These are phyloP conservation scores for Piromyces sp. DNA, from an alignment of 192 early-diverging fungal genomes.

Conservation along the genomic window DNA sequence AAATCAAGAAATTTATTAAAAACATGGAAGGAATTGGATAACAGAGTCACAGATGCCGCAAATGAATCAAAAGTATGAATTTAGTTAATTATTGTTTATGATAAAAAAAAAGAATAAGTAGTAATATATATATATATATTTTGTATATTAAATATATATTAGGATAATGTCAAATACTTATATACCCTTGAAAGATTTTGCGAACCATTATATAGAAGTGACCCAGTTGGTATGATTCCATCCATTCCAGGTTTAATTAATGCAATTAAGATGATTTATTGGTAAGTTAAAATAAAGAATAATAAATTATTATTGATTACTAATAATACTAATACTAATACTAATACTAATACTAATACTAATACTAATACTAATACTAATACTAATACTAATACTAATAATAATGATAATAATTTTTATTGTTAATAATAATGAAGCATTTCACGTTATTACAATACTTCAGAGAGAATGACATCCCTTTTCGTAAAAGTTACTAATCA, in stretches of 20 bases:
- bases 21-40: conserved; percentile 47
- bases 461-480: conserved; percentile 45
- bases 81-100: not conserved
- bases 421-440: conserved; percentile 9
- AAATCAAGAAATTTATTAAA: conserved; percentile 34
- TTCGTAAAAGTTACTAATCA: conserved; percentile 54
- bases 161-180: conserved; percentile 50
- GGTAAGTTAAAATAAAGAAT: too few relatives aligned
- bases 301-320: too few relatives aligned
- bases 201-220: conserved; percentile 38
- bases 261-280: conserved; percentile 51
- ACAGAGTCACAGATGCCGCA: conserved; percentile 48
- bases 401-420: too few relatives aligned
- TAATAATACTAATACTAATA: too few relatives aligned
- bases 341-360: too few relatives aligned
- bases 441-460: conserved; percentile 51
- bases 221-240: conserved; percentile 45
- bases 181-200: conserved; percentile 49
- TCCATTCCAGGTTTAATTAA: conserved; percentile 47
- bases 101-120: too few relatives aligned
- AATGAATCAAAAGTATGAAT: conserved; percentile 36
- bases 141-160: too few relatives aligned
- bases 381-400: too few relatives aligned
- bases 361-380: too few relatives aligned
- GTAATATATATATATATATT: too few relatives aligned